phyloP scores from a whole-genome alignment of 106 monocot species.

The Xerophyta viscosa region DNA sequence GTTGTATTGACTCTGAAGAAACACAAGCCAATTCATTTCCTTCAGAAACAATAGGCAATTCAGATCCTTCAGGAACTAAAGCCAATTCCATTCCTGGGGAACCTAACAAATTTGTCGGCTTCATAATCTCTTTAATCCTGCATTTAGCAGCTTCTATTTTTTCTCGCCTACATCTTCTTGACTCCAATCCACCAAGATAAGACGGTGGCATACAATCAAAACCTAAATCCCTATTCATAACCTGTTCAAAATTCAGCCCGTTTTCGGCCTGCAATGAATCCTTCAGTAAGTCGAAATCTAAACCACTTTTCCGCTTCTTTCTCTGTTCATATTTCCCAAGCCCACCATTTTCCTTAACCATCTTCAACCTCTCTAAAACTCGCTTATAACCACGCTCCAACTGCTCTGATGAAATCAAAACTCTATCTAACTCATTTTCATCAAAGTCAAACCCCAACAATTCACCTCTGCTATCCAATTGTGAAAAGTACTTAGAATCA shows the following conservation, averaged over 20 bases:
- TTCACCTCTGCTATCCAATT: conserved; percentile 3
- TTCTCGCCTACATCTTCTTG: conserved; percentile 39
- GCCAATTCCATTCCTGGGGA: too few relatives aligned
- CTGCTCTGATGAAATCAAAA: conserved; percentile 37
- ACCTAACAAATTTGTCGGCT: too few relatives aligned
- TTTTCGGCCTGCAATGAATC: conserved; percentile 18
- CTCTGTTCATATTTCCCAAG: conserved; percentile 12
- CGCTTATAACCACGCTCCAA: conserved; percentile 27
- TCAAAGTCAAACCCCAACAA: conserved; percentile 12
- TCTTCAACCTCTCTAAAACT: conserved; percentile 18
- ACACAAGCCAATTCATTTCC: not conserved
- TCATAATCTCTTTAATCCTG: conserved; percentile 49
- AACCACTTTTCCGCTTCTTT: conserved; percentile 22
- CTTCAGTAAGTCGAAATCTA: conserved; percentile 22
- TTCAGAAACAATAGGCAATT: too few relatives aligned
- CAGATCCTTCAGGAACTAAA: too few relatives aligned
- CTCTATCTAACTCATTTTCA: too few relatives aligned
- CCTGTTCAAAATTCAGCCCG: conserved; percentile 26
- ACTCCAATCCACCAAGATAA: conserved; percentile 46
- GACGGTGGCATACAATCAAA: conserved; percentile 71
- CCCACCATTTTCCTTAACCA: conserved; percentile 13
- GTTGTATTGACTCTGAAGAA: not conserved
- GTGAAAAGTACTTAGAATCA: conserved; percentile 31
- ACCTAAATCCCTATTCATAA: conserved; percentile 51
- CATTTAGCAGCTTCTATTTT: conserved; percentile 54